Evolutionary conservation across 2,329 filamentous ascomycete species (phyloP), one percentile per base, ranked within the genome.

Genomic region (Trichophyton rubrum): DNA sequence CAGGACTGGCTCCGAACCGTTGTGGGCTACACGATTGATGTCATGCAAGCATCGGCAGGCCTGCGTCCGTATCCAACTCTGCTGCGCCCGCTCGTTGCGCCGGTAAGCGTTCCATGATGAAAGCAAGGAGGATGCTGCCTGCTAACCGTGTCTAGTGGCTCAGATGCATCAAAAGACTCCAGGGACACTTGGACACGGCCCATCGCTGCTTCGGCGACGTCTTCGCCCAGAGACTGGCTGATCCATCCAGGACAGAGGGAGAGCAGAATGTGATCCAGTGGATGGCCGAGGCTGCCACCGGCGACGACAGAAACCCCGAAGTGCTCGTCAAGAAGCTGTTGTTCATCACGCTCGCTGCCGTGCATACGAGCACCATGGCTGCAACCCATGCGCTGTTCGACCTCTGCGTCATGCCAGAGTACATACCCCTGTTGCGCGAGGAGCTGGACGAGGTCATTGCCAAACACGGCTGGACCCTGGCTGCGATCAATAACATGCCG

Each of bases 1-100:
- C 13, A 43, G 17, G 40, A 43, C 13, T 43, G 40, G 40, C 40
- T 43, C 13, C 40, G 17, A 17, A 43, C 17, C 7, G 40, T 43
- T 43, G 40, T 43, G 13, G 40, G 40, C 40, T 43, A 43, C 40
- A 43, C 40, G 40, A 43, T 43, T n/a, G 40, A 43, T 43, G 40
- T 43, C 17, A 43, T 43, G 13, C 40, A 43, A 43, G 40, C 40
- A 43, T 43, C 40, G 40, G 17, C 40, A 43, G 40, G 40, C 13
- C 66, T 76, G 6, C 71, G 72, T 35, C 66, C 68, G 33, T 65
- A 72, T 41, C 75, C 76, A 9, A 59, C 62, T 0, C 67, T 70
- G 38, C 60, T 74, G 5, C 71, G 71, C 20, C 70, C 71, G 1
- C 27, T 74, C 1, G 65, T 71, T 0, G 71, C 74, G 17, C 64